Evolutionary conservation across 164 flowering plant genomes (phyloP).

Genomic region (Vitis amurensis): DNA sequence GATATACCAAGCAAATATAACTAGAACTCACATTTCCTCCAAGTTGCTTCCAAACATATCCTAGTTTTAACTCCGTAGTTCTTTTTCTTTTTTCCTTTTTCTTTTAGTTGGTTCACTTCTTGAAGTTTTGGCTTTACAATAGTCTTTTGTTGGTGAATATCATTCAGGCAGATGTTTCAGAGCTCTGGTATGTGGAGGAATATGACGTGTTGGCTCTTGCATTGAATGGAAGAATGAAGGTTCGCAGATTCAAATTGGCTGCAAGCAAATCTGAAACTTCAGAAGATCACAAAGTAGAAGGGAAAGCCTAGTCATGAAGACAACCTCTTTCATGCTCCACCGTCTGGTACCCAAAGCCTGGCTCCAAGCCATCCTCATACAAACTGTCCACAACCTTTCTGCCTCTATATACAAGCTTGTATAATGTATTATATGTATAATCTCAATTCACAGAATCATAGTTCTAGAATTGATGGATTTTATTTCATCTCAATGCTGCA

Average conservation of each 20-base stretch:
- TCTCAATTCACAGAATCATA: too few relatives aligned
- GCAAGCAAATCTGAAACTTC: slow-evolving; percentile 34
- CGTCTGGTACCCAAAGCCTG: background rate
- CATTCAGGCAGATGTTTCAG: slow-evolving; percentile 70
- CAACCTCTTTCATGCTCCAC: slow-evolving; percentile 1
- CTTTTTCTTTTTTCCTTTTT: background rate
- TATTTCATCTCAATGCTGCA: too few relatives aligned
- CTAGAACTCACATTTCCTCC: background rate
- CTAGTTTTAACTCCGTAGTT: background rate
- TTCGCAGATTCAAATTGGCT: slow-evolving; percentile 59
- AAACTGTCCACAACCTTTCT: background rate
- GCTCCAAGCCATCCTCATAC: background rate
- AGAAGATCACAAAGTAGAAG: background rate
- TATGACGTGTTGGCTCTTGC: slow-evolving; percentile 87
- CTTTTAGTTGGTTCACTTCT: background rate
- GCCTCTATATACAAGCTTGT: background rate
- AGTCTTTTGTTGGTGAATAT: background rate
- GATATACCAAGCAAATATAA: background rate
- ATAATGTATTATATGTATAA: too few relatives aligned
- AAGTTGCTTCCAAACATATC: background rate
- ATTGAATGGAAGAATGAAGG: slow-evolving; percentile 78
- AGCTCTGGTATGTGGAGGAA: slow-evolving; percentile 97
- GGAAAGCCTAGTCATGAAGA: background rate
- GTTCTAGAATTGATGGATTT: too few relatives aligned
- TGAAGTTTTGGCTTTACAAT: background rate